Evolutionary conservation across 768 basidiomycete genomes (phyloP).

Genomic region (Phlebiopsis flavidoalba): DNA sequence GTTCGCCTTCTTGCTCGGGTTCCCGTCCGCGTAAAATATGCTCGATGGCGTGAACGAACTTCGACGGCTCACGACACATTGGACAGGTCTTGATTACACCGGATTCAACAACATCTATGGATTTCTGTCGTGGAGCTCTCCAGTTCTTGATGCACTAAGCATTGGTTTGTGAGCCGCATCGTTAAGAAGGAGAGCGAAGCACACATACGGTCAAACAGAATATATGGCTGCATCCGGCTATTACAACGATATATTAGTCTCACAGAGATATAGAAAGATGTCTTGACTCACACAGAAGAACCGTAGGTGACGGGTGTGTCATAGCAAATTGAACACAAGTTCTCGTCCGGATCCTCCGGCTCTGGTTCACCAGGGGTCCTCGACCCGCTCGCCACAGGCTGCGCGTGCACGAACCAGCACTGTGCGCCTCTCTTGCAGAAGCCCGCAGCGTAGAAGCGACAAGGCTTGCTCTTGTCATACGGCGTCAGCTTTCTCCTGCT

Average conservation of each 20-base stretch:
- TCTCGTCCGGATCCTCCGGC: slow-evolving; percentile 37
- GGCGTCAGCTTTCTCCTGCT: slow-evolving; percentile 49
- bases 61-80: slow-evolving; percentile 63
- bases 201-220: slow-evolving; percentile 64
- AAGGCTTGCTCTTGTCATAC: slow-evolving; percentile 67
- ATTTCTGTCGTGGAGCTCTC: slow-evolving; percentile 58
- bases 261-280: slow-evolving; percentile 11
- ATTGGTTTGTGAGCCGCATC: not conserved
- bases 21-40: slow-evolving; percentile 52
- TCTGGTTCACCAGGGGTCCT: not conserved
- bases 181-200: not conserved
- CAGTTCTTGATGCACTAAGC: slow-evolving; percentile 73
- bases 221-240: slow-evolving; percentile 71
- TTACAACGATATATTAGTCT: not conserved
- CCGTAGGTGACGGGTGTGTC: slow-evolving; percentile 69
- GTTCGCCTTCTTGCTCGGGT: slow-evolving; percentile 46
- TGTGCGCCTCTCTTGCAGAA: slow-evolving; percentile 63
- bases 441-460: slow-evolving; percentile 60
- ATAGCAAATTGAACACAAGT: slow-evolving; percentile 67
- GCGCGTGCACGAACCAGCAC: slow-evolving; percentile 73
- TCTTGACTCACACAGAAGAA: slow-evolving; percentile 44
- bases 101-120: slow-evolving; percentile 44
- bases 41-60: slow-evolving; percentile 72
- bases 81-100: slow-evolving; percentile 74
- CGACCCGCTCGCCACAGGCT: slow-evolving; percentile 13